Evolutionary conservation across 2,329 filamentous ascomycete genomes (phyloP).

Genomic region (Diaporthe ilicicola): DNA sequence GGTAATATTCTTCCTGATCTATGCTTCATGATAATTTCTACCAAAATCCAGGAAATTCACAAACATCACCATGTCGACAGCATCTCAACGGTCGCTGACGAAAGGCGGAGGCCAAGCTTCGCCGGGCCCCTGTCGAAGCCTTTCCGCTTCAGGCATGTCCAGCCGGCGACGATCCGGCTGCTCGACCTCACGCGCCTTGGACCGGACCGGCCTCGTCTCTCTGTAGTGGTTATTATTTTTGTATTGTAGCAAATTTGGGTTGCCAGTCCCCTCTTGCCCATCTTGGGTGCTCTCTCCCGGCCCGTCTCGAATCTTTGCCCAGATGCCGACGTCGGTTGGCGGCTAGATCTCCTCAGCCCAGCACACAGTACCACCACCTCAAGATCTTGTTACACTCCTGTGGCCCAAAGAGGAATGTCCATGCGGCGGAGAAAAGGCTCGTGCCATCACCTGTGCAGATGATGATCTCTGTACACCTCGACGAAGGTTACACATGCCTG

Average conservation of each 20-base stretch:
- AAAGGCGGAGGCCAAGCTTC: conserved; percentile 15
- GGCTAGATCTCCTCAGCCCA: conserved; percentile 2
- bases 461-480: conserved; percentile 8
- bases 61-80: background rate
- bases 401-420: conserved; percentile 32
- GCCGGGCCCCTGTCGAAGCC: background rate
- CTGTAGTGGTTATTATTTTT: background rate
- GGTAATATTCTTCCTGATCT: background rate
- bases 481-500: conserved; percentile 16
- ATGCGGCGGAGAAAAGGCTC: conserved; percentile 20
- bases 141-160: conserved; percentile 31
- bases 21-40: background rate
- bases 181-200: background rate
- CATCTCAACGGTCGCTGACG: background rate
- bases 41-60: background rate
- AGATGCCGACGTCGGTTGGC: conserved; percentile 26
- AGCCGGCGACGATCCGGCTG: conserved; percentile 25
- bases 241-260: background rate
- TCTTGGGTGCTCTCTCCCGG: background rate
- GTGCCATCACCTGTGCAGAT: conserved; percentile 5
- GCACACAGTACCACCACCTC: background rate
- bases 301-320: background rate
- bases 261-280: conserved; percentile 15
- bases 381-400: background rate
- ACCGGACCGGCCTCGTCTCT: conserved; percentile 19